Conservation (phyloP, 2,329 filamentous ascomycete genomes). For the Annulohypoxylon truncatum region DNA sequence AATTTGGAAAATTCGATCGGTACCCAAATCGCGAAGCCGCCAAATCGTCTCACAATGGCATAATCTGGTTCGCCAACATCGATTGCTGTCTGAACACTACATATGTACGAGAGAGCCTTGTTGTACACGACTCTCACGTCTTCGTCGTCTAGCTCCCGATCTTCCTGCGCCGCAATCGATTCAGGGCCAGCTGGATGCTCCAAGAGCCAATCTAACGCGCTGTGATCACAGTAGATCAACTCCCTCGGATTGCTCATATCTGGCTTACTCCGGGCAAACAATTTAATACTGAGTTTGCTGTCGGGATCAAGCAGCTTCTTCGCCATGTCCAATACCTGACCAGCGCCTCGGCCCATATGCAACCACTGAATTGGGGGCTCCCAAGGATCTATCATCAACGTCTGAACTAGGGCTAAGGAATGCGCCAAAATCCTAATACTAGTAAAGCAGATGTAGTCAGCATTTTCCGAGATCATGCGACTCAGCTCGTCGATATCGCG, state of each 20-base stretch:
- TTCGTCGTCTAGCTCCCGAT: constrained; percentile 50
- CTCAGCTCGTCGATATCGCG: constrained; percentile 50
- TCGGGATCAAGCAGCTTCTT: constrained; percentile 37
- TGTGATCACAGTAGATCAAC: constrained; percentile 49
- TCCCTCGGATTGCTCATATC: constrained; percentile 48
- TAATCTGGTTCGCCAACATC: constrained; percentile 47
- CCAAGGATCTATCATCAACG: constrained; percentile 52
- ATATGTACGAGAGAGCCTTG: constrained; percentile 52
- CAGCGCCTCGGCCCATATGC: constrained; percentile 52
- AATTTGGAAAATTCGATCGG: constrained; percentile 51
- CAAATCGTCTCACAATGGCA: constrained; percentile 51
- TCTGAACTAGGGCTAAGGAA: constrained; percentile 54
- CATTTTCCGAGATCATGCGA: constrained; percentile 41
- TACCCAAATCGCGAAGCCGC: constrained; percentile 52
- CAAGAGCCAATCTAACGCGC: constrained; percentile 51
- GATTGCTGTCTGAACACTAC: constrained; percentile 49
- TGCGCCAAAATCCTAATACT: constrained; percentile 53
- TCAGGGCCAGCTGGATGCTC: constrained; percentile 47
- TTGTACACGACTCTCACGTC: constrained; percentile 47
- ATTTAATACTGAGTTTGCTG: constrained; percentile 42
- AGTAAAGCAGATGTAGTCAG: constrained; percentile 53
- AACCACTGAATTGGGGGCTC: constrained; percentile 55
- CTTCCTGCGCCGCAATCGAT: constrained; percentile 42
- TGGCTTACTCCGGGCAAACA: constrained; percentile 48
- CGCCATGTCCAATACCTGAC: constrained; percentile 49